Percentiles rank a stretch among this genome's conserved stretches.
Conservation (phyloP, 2,329 filamentous ascomycete genomes). For the Lithohypha guttulata region DNA sequence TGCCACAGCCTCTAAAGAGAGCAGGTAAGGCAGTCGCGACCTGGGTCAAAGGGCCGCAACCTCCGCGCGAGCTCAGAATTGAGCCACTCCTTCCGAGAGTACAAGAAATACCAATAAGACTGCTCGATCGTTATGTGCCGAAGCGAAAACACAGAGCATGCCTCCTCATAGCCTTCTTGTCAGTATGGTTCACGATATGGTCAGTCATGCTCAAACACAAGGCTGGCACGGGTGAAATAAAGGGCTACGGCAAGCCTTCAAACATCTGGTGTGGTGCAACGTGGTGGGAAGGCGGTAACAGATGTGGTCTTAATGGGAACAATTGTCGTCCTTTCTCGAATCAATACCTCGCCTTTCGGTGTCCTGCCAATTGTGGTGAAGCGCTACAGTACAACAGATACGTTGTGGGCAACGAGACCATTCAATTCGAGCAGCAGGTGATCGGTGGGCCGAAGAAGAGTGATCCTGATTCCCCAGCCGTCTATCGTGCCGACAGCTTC, state of each 20-base stretch:
- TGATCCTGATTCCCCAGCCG: slow-evolving; percentile 35
- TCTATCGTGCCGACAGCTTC: slow-evolving; percentile 83
- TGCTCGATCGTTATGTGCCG: slow-evolving; percentile 35
- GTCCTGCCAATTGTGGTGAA: slow-evolving; percentile 43
- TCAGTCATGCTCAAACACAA: slow-evolving; percentile 36
- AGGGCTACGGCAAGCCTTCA: slow-evolving; percentile 37
- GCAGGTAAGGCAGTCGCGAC: slow-evolving; percentile 32
- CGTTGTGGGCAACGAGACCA: slow-evolving; percentile 40
- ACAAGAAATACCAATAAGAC: slow-evolving; percentile 36
- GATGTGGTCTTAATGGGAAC: slow-evolving; percentile 45
- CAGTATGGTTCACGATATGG: slow-evolving; percentile 39
- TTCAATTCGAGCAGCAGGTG: slow-evolving; percentile 42
- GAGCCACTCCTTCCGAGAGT: slow-evolving; percentile 36
- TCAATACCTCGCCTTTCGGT: slow-evolving; percentile 43
- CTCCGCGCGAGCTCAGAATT: slow-evolving; percentile 36
- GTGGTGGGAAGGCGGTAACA: slow-evolving; percentile 35
- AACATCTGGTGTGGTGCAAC: slow-evolving; percentile 37
- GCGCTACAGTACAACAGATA: slow-evolving; percentile 40
- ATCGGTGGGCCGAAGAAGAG: slow-evolving; percentile 38
- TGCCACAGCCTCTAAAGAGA: slow-evolving; percentile 36
- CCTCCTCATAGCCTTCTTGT: slow-evolving; percentile 34
- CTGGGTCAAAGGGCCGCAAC: slow-evolving; percentile 40
- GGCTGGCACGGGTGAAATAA: slow-evolving; percentile 36
- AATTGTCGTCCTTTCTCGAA: slow-evolving; percentile 45
- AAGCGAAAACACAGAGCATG: slow-evolving; percentile 36